Conservation (phyloP, 306 rosid species). For the Cucurbita maxima region DNA sequence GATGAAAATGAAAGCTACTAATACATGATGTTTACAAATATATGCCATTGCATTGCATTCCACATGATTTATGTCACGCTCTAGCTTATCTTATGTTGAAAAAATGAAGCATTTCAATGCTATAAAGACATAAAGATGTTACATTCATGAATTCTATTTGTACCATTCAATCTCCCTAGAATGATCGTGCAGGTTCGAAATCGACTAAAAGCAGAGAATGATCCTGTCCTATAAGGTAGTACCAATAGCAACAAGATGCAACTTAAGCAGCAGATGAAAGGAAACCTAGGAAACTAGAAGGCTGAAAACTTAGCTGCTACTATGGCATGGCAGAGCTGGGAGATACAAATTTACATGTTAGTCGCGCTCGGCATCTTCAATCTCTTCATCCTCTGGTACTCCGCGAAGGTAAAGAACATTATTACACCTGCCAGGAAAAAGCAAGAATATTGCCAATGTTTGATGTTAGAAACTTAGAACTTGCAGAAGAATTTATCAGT, state of each 20-base stretch:
- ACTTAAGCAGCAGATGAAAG: background rate
- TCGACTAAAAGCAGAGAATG: background rate
- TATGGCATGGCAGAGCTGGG: background rate
- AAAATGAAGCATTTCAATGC: background rate
- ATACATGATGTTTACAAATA: background rate
- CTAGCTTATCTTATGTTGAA: background rate
- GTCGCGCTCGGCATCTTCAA: conserved; percentile 76
- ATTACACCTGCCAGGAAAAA: conserved; percentile 54
- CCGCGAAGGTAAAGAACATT: conserved; percentile 95
- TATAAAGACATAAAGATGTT: background rate
- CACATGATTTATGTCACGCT: background rate
- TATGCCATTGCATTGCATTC: background rate
- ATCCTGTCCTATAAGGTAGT: background rate
- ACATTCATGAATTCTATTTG: background rate
- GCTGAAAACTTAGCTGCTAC: background rate
- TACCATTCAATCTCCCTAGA: background rate
- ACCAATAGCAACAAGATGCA: background rate
- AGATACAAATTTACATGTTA: conserved; percentile 11
- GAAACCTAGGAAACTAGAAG: background rate
- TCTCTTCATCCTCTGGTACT: conserved; percentile 90
- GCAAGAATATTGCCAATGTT: background rate
- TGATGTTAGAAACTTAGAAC: background rate
- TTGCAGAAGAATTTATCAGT: background rate
- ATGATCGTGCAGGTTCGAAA: background rate
- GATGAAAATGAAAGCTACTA: no score